Evolutionary conservation across 2,329 filamentous ascomycete species (phyloP).

Genomic region (Stagonosporopsis cucurbitacearum): DNA sequence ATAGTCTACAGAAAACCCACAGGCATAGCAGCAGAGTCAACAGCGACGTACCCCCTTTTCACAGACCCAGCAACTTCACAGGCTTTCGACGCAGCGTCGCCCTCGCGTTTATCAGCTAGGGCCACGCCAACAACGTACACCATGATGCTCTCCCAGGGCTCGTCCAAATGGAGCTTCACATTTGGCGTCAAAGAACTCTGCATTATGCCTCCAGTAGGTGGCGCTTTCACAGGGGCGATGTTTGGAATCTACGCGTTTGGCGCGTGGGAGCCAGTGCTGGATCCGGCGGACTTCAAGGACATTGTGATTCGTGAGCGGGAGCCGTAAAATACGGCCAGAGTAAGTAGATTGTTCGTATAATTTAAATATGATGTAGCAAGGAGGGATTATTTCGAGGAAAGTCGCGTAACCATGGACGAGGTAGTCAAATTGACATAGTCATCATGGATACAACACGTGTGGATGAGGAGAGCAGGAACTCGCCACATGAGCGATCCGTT

Average conservation of each 20-base stretch:
- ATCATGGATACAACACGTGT: too few relatives aligned
- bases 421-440: too few relatives aligned
- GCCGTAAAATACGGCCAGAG: too few relatives aligned
- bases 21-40: slow-evolving; percentile 30
- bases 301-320: slow-evolving; percentile 18
- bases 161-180: slow-evolving; percentile 21
- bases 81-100: not conserved
- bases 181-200: slow-evolving; percentile 46
- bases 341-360: too few relatives aligned
- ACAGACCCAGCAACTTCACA: slow-evolving; percentile 35
- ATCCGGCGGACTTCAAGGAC: slow-evolving; percentile 51
- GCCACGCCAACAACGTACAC: slow-evolving; percentile 13
- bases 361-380: too few relatives aligned
- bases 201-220: slow-evolving; percentile 48
- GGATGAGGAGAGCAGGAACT: too few relatives aligned
- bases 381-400: too few relatives aligned
- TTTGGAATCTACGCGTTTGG: slow-evolving; percentile 56
- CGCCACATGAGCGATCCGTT: too few relatives aligned
- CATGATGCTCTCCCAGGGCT: slow-evolving; percentile 5
- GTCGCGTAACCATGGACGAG: too few relatives aligned
- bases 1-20: slow-evolving; percentile 21
- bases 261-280: slow-evolving; percentile 49
- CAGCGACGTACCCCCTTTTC: slow-evolving; percentile 19
- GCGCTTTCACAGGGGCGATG: slow-evolving; percentile 56
- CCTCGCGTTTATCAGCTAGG: slow-evolving; percentile 4